Evolutionary conservation across 805 yeast genomes (phyloP).

Genomic region (Yarrowia sp.): DNA sequence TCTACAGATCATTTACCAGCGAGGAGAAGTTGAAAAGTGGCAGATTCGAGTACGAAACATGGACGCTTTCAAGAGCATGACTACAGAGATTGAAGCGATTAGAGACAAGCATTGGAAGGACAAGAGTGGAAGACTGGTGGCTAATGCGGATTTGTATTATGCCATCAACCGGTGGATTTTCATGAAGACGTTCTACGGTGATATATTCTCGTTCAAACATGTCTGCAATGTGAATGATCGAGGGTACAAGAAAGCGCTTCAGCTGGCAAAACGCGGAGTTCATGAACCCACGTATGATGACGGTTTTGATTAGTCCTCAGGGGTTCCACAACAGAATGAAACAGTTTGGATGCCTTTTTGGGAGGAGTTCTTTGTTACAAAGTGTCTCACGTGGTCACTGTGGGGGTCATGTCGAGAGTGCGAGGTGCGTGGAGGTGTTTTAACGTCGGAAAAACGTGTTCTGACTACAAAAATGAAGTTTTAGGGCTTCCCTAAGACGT

Average conservation of each 20-base stretch:
- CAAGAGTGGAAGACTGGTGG: neutral
- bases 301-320: neutral
- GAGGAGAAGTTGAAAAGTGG: neutral
- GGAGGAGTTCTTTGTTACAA: neutral
- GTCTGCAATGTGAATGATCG: neutral
- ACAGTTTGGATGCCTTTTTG: too few relatives aligned
- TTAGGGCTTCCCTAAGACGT: too few relatives aligned
- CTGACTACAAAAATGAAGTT: too few relatives aligned
- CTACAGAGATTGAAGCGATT: neutral
- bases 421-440: too few relatives aligned
- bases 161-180: slow-evolving; percentile 7
- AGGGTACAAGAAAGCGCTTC: neutral
- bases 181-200: neutral
- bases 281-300: neutral
- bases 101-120: neutral
- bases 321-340: too few relatives aligned
- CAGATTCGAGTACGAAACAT: neutral
- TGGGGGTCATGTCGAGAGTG: neutral
- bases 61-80: neutral
- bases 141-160: neutral
- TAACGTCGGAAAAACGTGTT: neutral
- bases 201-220: neutral
- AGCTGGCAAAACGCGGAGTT: neutral
- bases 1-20: neutral
- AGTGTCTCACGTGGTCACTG: neutral